These are phyloP conservation scores for Gynochthodes officinalis DNA, from an alignment of 257 asterid genomes.

Conservation along the genomic window DNA sequence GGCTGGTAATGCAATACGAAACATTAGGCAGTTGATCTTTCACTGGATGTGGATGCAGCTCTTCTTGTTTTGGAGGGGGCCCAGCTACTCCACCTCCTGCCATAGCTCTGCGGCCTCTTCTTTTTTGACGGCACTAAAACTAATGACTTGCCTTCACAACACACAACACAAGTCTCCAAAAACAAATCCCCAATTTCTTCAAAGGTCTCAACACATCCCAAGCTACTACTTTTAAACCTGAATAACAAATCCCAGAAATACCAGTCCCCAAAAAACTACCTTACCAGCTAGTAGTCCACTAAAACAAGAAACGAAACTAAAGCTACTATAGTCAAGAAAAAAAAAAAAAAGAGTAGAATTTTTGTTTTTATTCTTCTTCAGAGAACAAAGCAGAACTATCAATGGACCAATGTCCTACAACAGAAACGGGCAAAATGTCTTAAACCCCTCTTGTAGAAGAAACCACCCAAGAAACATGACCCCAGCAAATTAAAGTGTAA, in stretches of 20 bases:
- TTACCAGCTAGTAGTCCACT: neutral
- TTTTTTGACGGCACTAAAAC: neutral
- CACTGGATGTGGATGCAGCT: constrained; percentile 69
- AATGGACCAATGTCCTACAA: constrained; percentile 6
- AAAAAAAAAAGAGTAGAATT: neutral
- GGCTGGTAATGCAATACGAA: constrained; percentile 88
- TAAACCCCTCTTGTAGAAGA: constrained; percentile 13
- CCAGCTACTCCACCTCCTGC: constrained; percentile 76
- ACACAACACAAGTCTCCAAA: constrained; percentile 14
- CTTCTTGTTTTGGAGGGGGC: constrained; percentile 82
- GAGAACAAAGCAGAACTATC: constrained; percentile 8
- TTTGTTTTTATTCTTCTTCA: neutral
- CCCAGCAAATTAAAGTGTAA: constrained; percentile 2
- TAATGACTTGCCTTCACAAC: neutral
- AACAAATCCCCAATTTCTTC: constrained; percentile 5
- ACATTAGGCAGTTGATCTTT: constrained; percentile 82
- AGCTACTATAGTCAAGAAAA: neutral
- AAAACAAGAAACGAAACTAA: neutral
- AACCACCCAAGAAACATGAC: neutral
- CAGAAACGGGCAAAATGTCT: constrained; percentile 13
- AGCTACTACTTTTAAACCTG: neutral
- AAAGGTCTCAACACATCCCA: neutral
- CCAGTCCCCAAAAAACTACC: constrained; percentile 12
- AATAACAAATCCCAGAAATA: constrained; percentile 17
- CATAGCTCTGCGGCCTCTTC: constrained; percentile 32